A percentile compares a stretch with the other conserved stretches of the same genome.
These are phyloP conservation scores for Flueggea neowawraea DNA, from an alignment of 441 rosid genomes.

Conservation along the genomic window DNA sequence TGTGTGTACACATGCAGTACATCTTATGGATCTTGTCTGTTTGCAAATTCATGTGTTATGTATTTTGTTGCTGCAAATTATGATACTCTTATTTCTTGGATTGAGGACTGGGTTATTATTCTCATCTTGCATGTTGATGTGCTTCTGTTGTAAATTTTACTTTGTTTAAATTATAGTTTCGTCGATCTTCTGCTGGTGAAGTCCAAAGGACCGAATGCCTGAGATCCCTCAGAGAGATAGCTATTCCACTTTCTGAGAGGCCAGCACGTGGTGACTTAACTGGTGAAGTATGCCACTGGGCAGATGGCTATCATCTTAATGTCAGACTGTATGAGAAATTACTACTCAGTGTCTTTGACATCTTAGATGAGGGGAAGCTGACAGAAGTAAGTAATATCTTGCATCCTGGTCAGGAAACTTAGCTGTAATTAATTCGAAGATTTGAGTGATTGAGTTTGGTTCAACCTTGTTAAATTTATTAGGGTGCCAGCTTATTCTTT, in stretches of 20 bases:
- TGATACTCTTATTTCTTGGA: too few relatives aligned
- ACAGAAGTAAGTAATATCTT: slow-evolving; percentile 61
- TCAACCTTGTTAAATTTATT: background rate
- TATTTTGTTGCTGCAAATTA: too few relatives aligned
- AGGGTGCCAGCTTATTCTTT: background rate
- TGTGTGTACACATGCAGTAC: too few relatives aligned
- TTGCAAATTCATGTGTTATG: too few relatives aligned
- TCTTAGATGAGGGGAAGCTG: slow-evolving; percentile 95
- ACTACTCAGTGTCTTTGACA: slow-evolving; percentile 92
- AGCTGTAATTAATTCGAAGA: background rate
- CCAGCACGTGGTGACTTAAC: slow-evolving; percentile 99
- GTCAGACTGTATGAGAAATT: slow-evolving; percentile 90
- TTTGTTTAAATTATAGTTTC: slow-evolving; percentile 43
- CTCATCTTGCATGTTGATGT: background rate
- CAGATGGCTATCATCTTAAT: slow-evolving; percentile 97
- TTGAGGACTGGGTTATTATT: too few relatives aligned
- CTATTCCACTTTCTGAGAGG: slow-evolving; percentile 94
- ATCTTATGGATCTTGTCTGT: too few relatives aligned
- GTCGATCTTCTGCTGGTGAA: slow-evolving; percentile 85
- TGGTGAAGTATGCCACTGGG: slow-evolving; percentile 99
- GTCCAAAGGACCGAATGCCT: slow-evolving; percentile 92
- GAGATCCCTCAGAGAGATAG: slow-evolving; percentile 86
- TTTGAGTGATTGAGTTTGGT: slow-evolving; percentile 1
- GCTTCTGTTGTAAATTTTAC: background rate
- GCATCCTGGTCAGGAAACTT: background rate